phyloP scores from a whole-genome alignment of 257 asterid genomes.

The Solanum commersonii region DNA sequence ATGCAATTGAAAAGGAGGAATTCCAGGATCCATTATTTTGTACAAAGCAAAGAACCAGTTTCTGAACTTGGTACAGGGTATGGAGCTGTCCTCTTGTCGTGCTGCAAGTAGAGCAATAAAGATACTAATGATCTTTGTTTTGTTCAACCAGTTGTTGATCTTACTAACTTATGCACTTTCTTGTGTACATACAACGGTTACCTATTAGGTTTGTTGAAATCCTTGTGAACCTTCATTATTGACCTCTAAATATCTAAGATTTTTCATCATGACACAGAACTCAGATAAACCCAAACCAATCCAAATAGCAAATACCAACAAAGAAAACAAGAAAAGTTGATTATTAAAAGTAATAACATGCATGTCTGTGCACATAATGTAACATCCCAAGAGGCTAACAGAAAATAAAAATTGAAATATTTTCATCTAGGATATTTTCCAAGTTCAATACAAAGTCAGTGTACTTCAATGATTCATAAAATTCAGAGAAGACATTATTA shows the following conservation, averaged over 20 bases:
- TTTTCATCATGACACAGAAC: not conserved
- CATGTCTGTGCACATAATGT: not conserved
- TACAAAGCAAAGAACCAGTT: not conserved
- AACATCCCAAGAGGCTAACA: not conserved
- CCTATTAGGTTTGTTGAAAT: not conserved
- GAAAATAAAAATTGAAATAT: not conserved
- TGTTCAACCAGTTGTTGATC: not conserved
- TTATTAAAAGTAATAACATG: not conserved
- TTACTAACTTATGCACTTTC: not conserved
- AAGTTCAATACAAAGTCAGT: not conserved
- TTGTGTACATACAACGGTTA: not conserved
- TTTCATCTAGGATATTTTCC: not conserved
- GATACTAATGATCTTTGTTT: not conserved
- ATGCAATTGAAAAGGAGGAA: not conserved
- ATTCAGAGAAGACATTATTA: not conserved
- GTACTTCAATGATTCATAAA: not conserved
- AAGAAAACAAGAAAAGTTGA: not conserved
- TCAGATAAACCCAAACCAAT: not conserved
- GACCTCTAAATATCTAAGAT: not conserved
- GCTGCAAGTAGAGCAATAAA: not conserved
- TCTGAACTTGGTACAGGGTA: not conserved
- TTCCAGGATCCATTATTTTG: not conserved
- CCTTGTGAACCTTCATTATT: not conserved
- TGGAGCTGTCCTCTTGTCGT: not conserved
- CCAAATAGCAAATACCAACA: not conserved